A percentile compares a stretch with the other conserved stretches of the same genome.
phyloP scores from a whole-genome alignment of 768 basidiomycete genomes.

The Sporobolomyces pararoseus region DNA sequence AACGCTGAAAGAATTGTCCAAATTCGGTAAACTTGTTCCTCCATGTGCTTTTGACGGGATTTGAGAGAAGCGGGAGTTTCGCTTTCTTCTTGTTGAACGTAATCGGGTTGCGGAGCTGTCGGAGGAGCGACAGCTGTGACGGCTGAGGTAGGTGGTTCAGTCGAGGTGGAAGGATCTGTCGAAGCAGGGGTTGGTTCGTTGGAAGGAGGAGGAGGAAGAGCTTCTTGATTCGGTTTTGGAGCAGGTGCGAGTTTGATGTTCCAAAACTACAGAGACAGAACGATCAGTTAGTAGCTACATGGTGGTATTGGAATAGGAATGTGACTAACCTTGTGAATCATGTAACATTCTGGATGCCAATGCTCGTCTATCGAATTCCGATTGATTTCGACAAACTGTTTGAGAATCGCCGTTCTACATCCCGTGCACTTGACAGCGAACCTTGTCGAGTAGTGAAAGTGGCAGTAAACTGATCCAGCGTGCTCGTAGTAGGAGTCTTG shows the following conservation, averaged over 20 bases:
- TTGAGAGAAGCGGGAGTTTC: slow-evolving; percentile 76
- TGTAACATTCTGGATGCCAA: slow-evolving; percentile 99
- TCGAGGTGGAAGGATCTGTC: neutral
- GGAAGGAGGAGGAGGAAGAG: slow-evolving; percentile 19
- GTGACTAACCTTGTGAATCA: slow-evolving; percentile 86
- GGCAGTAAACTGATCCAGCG: slow-evolving; percentile 94
- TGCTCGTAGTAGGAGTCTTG: slow-evolving; percentile 99
- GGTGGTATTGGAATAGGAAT: neutral
- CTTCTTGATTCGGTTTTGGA: slow-evolving; percentile 24
- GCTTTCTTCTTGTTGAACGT: slow-evolving; percentile 70
- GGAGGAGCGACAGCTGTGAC: neutral
- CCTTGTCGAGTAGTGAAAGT: slow-evolving; percentile 97
- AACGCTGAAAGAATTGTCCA: slow-evolving; percentile 99
- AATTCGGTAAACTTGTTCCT: slow-evolving; percentile 94
- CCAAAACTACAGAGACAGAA: slow-evolving; percentile 69
- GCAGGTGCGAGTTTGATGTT: slow-evolving; percentile 71
- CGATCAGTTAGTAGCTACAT: neutral
- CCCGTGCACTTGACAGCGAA: slow-evolving; percentile 99
- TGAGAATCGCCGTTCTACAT: slow-evolving; percentile 92
- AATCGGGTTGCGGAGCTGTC: slow-evolving; percentile 48
- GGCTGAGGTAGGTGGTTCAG: neutral
- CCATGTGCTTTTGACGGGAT: slow-evolving; percentile 89
- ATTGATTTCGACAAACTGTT: slow-evolving; percentile 99
- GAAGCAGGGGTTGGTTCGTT: neutral
- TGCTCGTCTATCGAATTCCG: slow-evolving; percentile 97